phyloP scores from a whole-genome alignment of 257 asterid genomes.

The Nicotiana sylvestris region DNA sequence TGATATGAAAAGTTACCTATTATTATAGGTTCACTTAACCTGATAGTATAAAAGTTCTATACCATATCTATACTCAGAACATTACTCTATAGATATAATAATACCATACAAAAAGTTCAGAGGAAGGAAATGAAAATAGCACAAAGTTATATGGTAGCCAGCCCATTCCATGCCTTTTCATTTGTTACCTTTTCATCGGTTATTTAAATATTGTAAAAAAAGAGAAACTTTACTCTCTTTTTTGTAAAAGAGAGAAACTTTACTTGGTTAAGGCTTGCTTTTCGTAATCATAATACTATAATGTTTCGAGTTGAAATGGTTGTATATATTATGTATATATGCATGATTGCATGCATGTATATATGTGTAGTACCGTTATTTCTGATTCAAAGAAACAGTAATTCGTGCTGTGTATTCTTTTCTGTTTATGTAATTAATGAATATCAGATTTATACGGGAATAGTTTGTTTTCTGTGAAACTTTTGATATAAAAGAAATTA shows the following conservation, averaged over 20 bases:
- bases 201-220: not conserved
- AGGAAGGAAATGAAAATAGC: not conserved
- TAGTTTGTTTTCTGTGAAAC: not conserved
- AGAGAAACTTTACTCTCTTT: not conserved
- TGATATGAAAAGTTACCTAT: too few relatives aligned
- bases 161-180: not conserved
- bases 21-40: too few relatives aligned
- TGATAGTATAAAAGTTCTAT: too few relatives aligned
- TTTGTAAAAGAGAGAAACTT: not conserved
- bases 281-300: not conserved
- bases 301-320: not conserved
- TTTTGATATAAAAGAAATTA: not conserved
- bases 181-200: not conserved
- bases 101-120: not conserved
- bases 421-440: not conserved
- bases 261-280: not conserved
- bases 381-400: not conserved
- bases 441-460: not conserved
- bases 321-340: too few relatives aligned
- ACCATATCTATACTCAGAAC: too few relatives aligned
- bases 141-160: not conserved
- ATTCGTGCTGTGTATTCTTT: not conserved
- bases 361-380: not conserved
- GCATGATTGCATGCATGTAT: too few relatives aligned
- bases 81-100: too few relatives aligned